Conservation (phyloP, 768 basidiomycete genomes). For the Amanita phalloides region DNA sequence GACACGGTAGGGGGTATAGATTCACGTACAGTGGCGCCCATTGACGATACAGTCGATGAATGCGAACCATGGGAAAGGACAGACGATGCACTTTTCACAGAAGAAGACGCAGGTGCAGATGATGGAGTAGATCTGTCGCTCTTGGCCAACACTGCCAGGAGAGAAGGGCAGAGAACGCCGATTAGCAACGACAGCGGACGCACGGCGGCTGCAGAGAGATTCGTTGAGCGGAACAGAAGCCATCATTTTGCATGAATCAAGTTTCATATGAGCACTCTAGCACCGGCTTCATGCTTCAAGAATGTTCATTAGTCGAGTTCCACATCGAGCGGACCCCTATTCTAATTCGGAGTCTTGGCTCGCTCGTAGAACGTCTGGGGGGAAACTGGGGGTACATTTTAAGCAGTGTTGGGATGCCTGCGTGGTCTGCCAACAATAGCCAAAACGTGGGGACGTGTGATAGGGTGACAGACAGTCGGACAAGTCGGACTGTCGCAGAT, state of each 20-base stretch:
- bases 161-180: not conserved
- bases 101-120: not conserved
- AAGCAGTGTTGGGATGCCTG: too few species aligned
- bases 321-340: too few species aligned
- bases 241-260: not conserved
- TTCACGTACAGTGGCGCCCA: not conserved
- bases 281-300: not conserved
- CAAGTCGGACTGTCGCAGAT: too few species aligned
- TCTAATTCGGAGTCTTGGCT: too few species aligned
- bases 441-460: too few species aligned
- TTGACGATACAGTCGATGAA: not conserved
- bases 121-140: not conserved
- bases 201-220: not conserved
- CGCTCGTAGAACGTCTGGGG: too few species aligned
- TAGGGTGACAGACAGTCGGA: too few species aligned
- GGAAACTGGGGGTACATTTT: too few species aligned
- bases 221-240: not conserved
- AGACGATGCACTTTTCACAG: slow-evolving; percentile 10
- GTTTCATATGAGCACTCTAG: not conserved
- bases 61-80: not conserved
- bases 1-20: not conserved
- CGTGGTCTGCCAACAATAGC: too few species aligned
- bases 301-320: not conserved
- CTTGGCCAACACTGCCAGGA: slow-evolving; percentile 6
- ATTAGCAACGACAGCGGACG: not conserved